Evolutionary conservation across 768 basidiomycete species (phyloP), one percentile per base, ranked within the genome.

Genomic region (Naganishia randhawae): DNA sequence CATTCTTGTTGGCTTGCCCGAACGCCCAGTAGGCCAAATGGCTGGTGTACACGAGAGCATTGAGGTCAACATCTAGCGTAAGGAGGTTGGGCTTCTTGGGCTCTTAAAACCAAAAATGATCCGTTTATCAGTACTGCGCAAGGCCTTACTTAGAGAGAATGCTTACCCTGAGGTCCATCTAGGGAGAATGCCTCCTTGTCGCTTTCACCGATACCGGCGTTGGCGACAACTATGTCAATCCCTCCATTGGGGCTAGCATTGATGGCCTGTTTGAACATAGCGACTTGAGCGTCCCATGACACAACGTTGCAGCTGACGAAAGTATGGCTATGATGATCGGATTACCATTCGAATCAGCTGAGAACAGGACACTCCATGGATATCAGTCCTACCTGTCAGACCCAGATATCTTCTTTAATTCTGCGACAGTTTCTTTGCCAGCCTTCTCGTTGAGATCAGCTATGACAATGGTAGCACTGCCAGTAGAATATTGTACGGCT

Each of bases 161-260:
- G 16, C 66, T 67, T 32, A 67, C 66, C 41, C 13, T 55, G 41
- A 10, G 31, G 32, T 17, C 54, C 48, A 29, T 62, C 42, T 1
- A 57, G 48, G 17, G 57, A 33, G 50, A 69, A 69, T 8, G 31
- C 53, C 3, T 39, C 32, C 22, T 42, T 53, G 35, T 54, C 64
- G 54, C 63, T 55, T 35, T 69, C 69, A 27, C 62, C 54, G 45
- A 69, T 66, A 22, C 69, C 69, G n/a, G 69, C 69, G 39, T 69
- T 69, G 42, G 69, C 69, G 27, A 69, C 55, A 19, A 69, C 63
- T 1, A 69, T 64, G 31, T 69, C 69, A 19, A 69, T 32, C 4
- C 54, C 48, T 33, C 51, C 48, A 14, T 53, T 50, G 27, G 69
- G 69, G 17, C 42, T 55, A 16, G 31, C 22, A 22, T 29, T 33